Conservation (phyloP, 164 flowering plant genomes). For the Aristolochia californica region DNA sequence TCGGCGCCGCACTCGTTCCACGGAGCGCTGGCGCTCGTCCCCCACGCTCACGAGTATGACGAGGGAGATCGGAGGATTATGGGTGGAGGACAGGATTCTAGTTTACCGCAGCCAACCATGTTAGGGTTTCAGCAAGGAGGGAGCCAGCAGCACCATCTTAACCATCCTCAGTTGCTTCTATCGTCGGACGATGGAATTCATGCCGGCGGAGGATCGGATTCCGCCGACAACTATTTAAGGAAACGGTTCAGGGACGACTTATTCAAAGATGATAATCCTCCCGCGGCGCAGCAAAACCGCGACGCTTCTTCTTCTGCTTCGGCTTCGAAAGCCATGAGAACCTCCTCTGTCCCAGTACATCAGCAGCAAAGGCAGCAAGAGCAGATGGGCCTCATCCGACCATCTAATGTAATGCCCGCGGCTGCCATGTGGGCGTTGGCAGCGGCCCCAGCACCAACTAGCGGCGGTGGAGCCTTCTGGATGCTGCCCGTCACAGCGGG, state of each 20-base stretch:
- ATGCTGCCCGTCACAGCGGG: slow-evolving; percentile 51
- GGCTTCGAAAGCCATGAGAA: slow-evolving; percentile 6
- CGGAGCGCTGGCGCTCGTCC: slow-evolving; percentile 29
- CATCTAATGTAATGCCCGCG: slow-evolving; percentile 32
- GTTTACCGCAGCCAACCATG: slow-evolving; percentile 26
- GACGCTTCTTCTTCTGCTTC: slow-evolving; percentile 18
- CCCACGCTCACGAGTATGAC: slow-evolving; percentile 22
- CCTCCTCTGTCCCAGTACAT: not conserved
- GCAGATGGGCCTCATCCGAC: slow-evolving; percentile 13
- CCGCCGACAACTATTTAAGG: slow-evolving; percentile 33
- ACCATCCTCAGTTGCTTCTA: slow-evolving; percentile 27
- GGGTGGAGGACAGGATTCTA: slow-evolving; percentile 1
- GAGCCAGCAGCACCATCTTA: slow-evolving; percentile 23
- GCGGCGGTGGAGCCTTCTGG: slow-evolving; percentile 51
- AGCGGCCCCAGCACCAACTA: slow-evolving; percentile 29
- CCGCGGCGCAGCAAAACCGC: slow-evolving; percentile 4
- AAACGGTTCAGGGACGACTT: slow-evolving; percentile 66
- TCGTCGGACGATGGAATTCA: slow-evolving; percentile 29
- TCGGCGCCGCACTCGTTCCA: slow-evolving; percentile 52
- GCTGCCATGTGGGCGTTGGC: slow-evolving; percentile 68
- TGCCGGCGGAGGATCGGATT: slow-evolving; percentile 18
- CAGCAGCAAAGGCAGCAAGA: slow-evolving; percentile 4
- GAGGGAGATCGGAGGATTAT: slow-evolving; percentile 4
- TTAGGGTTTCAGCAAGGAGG: slow-evolving; percentile 36
- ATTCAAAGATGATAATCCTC: slow-evolving; percentile 48